phyloP scores from a whole-genome alignment of 371 early-diverging fungal species.

The Mortierella sp. region DNA sequence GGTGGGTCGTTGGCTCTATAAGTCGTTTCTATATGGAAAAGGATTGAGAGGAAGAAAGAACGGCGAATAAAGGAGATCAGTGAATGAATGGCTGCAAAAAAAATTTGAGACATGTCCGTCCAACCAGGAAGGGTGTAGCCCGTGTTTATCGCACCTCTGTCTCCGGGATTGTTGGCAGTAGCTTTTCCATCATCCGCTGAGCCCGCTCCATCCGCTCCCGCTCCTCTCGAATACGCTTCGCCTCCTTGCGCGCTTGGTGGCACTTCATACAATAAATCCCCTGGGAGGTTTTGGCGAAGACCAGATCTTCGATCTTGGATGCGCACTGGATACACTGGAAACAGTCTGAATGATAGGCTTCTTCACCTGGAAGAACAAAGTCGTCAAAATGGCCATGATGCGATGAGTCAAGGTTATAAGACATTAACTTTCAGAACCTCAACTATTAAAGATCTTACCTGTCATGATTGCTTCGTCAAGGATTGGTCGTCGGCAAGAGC shows the following conservation, averaged over 20 bases:
- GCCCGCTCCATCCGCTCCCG: conserved; percentile 33
- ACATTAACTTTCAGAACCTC: not conserved
- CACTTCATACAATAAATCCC: conserved; percentile 62
- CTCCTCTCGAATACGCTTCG: conserved; percentile 28
- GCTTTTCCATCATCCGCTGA: conserved; percentile 31
- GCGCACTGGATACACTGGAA: conserved; percentile 82
- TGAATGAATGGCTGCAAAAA: not conserved
- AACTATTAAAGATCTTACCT: conserved; percentile 54
- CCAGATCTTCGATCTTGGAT: conserved; percentile 78
- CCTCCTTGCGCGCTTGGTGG: conserved; percentile 48
- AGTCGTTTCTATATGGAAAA: conserved; percentile 9
- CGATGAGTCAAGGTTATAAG: not conserved
- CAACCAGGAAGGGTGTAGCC: too few species aligned
- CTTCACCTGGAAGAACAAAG: conserved; percentile 65
- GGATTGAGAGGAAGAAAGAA: not conserved
- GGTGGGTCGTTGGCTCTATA: not conserved
- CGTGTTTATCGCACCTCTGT: conserved; percentile 10
- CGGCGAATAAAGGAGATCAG: not conserved
- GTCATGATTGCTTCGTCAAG: conserved; percentile 92
- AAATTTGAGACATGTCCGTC: too few species aligned
- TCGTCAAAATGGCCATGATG: too few species aligned
- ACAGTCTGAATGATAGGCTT: conserved; percentile 87
- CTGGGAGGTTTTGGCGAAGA: conserved; percentile 83
- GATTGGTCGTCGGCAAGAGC: conserved; percentile 82
- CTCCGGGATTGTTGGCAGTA: conserved; percentile 30